Evolutionary conservation across 345 rosid species (phyloP), one percentile per base, ranked within the genome.

Genomic region (Angophora floribunda): DNA sequence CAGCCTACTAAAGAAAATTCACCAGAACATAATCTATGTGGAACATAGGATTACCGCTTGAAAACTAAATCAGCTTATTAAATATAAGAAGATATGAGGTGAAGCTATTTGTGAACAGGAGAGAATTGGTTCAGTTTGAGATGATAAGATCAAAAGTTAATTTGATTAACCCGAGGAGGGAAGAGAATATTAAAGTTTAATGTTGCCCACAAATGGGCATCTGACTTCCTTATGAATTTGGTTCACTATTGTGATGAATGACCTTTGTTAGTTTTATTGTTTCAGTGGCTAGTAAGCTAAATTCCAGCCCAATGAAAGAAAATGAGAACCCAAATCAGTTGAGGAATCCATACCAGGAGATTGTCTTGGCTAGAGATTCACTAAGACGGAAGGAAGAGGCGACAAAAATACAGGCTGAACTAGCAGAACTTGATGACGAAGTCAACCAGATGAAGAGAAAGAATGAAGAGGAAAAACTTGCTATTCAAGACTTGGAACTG

Each of bases 351-450:
- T 94, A 96, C 88, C 97, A 95, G 82, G 99, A 96, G 57, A 95
- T 97, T 89, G 97, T 88, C 67, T 92, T 94, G 89, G 98, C 98
- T 7, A 96, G 98, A 86, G 96, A 95, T 87, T 98, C 99, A 22
- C 91, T 96, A 85, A 95, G 93, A 93, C 93, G 94, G 87, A 94
- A 94, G 91, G 99, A 97, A 88, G 97, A 95, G 91, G 85, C 94
- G 5, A 94, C 93, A 59, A 95, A 93, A 91, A 93, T 91, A 94
- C 94, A 92, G 85, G 85, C 88, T 0, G 97, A 95, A 90, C 92
- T 97, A 86, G 94, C 89, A 78, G 95, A 94, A 88, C 88, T 94
- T 88, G 96, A 97, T 87, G 94, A 91, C 4, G 98, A 97, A 88
- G 91, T 94, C 51, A 90, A 84, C 89, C 98, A 95, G 85, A 87